These are phyloP conservation scores for Aspergillus flavus DNA, from an alignment of 2,329 filamentous ascomycete species.

Conservation along the genomic window DNA sequence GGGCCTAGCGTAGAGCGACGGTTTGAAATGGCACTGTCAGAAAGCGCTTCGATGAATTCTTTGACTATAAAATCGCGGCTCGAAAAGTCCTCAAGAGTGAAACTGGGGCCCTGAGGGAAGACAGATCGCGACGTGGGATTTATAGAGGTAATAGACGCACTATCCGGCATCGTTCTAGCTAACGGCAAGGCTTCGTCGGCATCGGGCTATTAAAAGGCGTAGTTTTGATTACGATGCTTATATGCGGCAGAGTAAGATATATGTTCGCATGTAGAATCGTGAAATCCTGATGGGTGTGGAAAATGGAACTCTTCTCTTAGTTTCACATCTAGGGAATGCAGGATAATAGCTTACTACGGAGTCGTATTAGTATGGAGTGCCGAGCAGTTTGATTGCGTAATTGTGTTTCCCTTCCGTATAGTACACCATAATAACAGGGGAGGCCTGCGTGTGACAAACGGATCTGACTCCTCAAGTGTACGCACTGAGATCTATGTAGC, in stretches of 20 bases:
- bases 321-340: background rate
- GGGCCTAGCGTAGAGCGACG: constrained; percentile 70
- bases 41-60: constrained; percentile 93
- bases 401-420: background rate
- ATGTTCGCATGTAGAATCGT: background rate
- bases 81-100: constrained; percentile 85
- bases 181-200: constrained; percentile 7
- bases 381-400: background rate
- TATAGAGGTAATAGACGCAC: constrained; percentile 42
- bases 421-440: background rate
- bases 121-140: constrained; percentile 62
- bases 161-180: constrained; percentile 40
- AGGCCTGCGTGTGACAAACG: background rate
- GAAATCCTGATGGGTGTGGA: background rate
- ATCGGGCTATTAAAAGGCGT: background rate
- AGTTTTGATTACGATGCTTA: background rate
- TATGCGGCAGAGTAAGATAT: background rate
- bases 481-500: background rate
- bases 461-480: background rate
- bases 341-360: background rate
- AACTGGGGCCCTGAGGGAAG: constrained; percentile 77
- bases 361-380: background rate
- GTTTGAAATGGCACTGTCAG: constrained; percentile 75
- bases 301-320: background rate
- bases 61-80: constrained; percentile 95